Percentiles rank a stretch among this genome's conserved stretches.
Evolutionary conservation across 1,284 basidiomycete genomes (phyloP).

Genomic region (Cutaneotrichosporon mucoides): DNA sequence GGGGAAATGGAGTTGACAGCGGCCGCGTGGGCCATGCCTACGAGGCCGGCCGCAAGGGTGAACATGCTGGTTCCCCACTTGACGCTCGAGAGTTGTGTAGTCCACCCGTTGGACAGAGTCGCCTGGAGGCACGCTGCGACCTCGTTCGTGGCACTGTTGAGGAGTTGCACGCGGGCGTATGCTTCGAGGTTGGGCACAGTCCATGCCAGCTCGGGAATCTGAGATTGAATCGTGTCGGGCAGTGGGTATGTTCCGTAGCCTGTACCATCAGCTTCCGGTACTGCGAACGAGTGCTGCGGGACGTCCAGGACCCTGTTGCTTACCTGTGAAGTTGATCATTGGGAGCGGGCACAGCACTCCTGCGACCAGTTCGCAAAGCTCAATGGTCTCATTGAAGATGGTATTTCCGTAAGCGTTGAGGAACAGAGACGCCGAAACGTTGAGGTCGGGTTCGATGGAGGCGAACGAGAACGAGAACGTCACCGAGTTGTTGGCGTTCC

Average conservation of each 20-base stretch:
- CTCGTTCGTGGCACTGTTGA: conserved; percentile 61
- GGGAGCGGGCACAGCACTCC: conserved; percentile 83
- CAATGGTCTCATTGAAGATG: conserved; percentile 68
- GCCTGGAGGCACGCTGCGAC: conserved; percentile 85
- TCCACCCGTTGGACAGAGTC: conserved; percentile 86
- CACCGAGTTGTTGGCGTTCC: conserved; percentile 24
- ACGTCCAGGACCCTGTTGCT: no score
- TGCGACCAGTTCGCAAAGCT: conserved; percentile 65
- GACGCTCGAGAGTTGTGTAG: conserved; percentile 67
- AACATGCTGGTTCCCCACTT: conserved; percentile 72
- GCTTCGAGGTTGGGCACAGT: conserved; percentile 88
- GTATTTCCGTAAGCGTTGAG: conserved; percentile 76
- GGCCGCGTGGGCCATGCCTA: conserved; percentile 64
- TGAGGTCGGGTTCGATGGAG: conserved; percentile 59
- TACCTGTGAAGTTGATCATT: conserved; percentile 69
- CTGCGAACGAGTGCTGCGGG: no score
- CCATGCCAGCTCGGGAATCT: conserved; percentile 76
- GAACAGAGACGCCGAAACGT: conserved; percentile 70
- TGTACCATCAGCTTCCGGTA: no score
- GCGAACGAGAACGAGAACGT: conserved; percentile 41
- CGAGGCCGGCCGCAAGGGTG: conserved; percentile 63
- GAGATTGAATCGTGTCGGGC: conserved; percentile 54
- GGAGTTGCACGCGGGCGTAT: conserved; percentile 74
- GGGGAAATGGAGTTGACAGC: conserved; percentile 48
- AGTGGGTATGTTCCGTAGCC: conserved; percentile 66